phyloP scores from a whole-genome alignment of 768 basidiomycete species.

The Tulasnella sp. region DNA sequence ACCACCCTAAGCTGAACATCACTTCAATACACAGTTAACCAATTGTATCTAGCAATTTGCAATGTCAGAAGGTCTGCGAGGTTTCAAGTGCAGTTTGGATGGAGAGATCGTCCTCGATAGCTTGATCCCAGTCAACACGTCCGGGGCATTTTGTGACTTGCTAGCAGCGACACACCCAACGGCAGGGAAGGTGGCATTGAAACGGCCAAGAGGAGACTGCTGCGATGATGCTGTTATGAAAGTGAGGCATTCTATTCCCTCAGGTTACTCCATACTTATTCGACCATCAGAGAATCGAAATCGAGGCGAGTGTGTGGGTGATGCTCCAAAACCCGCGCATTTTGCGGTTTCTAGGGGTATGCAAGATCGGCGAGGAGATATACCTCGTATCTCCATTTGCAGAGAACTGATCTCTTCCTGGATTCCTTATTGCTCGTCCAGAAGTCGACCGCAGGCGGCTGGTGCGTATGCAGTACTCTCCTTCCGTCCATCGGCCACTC shows the following conservation, averaged over 20 bases:
- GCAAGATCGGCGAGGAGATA: neutral
- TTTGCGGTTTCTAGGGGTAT: neutral
- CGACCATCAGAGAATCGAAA: neutral
- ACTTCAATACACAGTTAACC: neutral
- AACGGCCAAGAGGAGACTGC: neutral
- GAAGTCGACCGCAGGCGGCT: neutral
- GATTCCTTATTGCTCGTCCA: neutral
- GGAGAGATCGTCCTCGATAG: neutral
- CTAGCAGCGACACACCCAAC: neutral
- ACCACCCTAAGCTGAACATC: neutral
- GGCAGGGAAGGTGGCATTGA: neutral
- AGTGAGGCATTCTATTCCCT: neutral
- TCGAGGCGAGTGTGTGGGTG: neutral
- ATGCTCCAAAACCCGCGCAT: neutral
- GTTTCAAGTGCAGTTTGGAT: neutral
- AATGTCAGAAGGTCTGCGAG: neutral
- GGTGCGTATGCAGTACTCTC: neutral
- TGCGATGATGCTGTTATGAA: neutral
- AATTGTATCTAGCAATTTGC: neutral
- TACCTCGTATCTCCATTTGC: conserved; percentile 5
- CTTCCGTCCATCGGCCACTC: neutral
- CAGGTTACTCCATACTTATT: neutral
- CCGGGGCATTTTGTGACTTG: neutral
- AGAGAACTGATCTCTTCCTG: neutral
- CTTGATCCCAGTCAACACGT: neutral